These are phyloP conservation scores for Podaxis carcinomalis DNA, from an alignment of 768 basidiomycete genomes.

Conservation along the genomic window DNA sequence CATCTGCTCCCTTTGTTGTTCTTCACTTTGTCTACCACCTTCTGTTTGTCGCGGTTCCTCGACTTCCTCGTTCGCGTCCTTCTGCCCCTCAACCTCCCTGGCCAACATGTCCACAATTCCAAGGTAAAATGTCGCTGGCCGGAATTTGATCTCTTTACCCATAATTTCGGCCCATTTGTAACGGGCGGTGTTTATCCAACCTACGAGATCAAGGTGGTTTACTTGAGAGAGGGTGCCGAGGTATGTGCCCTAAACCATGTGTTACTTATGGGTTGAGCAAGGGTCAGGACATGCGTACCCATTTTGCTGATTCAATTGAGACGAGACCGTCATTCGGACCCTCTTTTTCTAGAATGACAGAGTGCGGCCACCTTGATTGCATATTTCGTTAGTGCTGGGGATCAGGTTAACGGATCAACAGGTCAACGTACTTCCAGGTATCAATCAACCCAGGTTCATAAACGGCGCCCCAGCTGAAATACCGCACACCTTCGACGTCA, in stretches of 20 bases:
- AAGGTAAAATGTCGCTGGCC: constrained; percentile 88
- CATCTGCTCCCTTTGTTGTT: constrained; percentile 19
- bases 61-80: not conserved
- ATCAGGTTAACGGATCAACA: constrained; percentile 10
- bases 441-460: constrained; percentile 90
- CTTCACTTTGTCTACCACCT: not conserved
- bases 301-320: constrained; percentile 79
- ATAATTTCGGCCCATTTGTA: constrained; percentile 89
- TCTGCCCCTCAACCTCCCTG: constrained; percentile 62
- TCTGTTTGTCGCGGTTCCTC: not conserved
- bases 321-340: constrained; percentile 96
- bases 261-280: not conserved
- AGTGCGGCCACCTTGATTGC: constrained; percentile 59
- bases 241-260: constrained; percentile 71
- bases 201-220: constrained; percentile 89
- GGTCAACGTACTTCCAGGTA: constrained; percentile 61
- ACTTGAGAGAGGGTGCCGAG: constrained; percentile 89
- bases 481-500: constrained; percentile 72
- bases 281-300: constrained; percentile 40
- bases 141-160: constrained; percentile 88
- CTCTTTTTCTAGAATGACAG: constrained; percentile 79
- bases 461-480: constrained; percentile 94
- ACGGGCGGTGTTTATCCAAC: constrained; percentile 87
- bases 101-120: constrained; percentile 78
- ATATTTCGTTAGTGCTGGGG: constrained; percentile 13